A percentile compares a stretch with the other conserved stretches of the same genome.
These are phyloP conservation scores for Suhomyces coccinellae DNA, from an alignment of 1,139 yeast genomes.

Conservation along the genomic window DNA sequence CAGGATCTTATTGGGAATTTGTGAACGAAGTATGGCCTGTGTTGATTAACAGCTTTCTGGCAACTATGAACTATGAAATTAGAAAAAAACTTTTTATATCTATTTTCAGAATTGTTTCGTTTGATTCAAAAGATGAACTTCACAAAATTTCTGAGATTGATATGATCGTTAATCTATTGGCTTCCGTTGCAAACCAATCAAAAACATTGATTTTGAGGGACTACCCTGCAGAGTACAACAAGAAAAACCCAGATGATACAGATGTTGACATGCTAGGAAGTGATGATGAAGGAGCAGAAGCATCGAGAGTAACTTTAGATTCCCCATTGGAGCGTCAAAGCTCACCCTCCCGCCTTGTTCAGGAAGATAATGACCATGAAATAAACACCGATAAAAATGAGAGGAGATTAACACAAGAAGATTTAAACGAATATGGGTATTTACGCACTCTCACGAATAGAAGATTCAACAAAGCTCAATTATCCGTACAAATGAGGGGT, in stretches of 20 bases:
- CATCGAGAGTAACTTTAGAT: too few species aligned
- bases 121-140: conserved; percentile 22
- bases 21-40: conserved; percentile 55
- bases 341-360: neutral
- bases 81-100: conserved; percentile 62
- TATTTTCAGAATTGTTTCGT: conserved; percentile 53
- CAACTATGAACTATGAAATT: conserved; percentile 69
- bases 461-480: conserved; percentile 1
- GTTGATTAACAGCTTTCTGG: conserved; percentile 69
- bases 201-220: conserved; percentile 30
- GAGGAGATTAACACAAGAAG: neutral
- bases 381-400: too few species aligned
- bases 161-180: conserved; percentile 51
- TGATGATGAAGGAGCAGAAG: conserved; percentile 11
- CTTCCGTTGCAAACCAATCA: conserved; percentile 70
- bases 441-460: neutral
- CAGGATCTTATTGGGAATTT: conserved; percentile 41
- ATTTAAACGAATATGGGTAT: neutral
- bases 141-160: conserved; percentile 25
- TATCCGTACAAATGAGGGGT: conserved; percentile 9
- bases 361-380: neutral
- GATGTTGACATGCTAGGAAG: conserved; percentile 17
- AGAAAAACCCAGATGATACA: conserved; percentile 4
- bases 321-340: too few species aligned
- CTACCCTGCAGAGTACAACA: neutral